phyloP scores from a whole-genome alignment of 192 early-diverging fungal species.

The Spizellomyces punctatus region DNA sequence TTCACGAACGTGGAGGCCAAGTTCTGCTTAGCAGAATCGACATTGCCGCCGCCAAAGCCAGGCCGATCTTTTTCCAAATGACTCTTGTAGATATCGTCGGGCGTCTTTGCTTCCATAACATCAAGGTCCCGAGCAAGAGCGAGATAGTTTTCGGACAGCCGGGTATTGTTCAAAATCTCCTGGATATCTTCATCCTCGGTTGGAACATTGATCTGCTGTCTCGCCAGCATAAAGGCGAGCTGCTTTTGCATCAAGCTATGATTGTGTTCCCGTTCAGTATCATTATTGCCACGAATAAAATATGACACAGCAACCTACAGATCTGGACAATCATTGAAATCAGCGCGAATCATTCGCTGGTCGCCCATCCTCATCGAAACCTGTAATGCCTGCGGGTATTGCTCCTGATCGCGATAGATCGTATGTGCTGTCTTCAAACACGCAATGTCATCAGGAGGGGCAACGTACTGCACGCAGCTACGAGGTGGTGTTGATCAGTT shows the following conservation, averaged over 20 bases:
- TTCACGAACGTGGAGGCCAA: conserved; percentile 98
- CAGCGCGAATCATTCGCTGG: conserved; percentile 77
- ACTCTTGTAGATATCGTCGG: conserved; percentile 98
- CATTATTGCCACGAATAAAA: conserved; percentile 18
- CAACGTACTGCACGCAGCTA: conserved; percentile 88
- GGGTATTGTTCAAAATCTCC: conserved; percentile 88
- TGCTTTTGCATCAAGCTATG: conserved; percentile 73
- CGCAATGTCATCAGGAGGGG: conserved; percentile 84
- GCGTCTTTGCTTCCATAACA: conserved; percentile 92
- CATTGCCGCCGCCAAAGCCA: conserved; percentile 59
- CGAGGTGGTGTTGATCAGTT: conserved; percentile 16
- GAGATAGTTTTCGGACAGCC: conserved; percentile 85
- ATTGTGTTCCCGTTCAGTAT: not conserved
- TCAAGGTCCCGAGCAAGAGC: conserved; percentile 90
- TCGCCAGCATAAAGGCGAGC: conserved; percentile 89
- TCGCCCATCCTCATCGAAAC: conserved; percentile 86
- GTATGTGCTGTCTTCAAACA: conserved; percentile 85
- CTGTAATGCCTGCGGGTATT: conserved; percentile 81
- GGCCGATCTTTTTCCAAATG: conserved; percentile 89
- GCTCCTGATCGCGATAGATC: conserved; percentile 85
- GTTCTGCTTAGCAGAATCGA: conserved; percentile 95
- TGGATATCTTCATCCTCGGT: conserved; percentile 80
- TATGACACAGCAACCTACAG: conserved; percentile 51
- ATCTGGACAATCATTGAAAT: conserved; percentile 83
- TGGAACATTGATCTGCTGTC: conserved; percentile 81